phyloP scores from a whole-genome alignment of 108 stramenopile species.

The Cyclotella cryptica region DNA sequence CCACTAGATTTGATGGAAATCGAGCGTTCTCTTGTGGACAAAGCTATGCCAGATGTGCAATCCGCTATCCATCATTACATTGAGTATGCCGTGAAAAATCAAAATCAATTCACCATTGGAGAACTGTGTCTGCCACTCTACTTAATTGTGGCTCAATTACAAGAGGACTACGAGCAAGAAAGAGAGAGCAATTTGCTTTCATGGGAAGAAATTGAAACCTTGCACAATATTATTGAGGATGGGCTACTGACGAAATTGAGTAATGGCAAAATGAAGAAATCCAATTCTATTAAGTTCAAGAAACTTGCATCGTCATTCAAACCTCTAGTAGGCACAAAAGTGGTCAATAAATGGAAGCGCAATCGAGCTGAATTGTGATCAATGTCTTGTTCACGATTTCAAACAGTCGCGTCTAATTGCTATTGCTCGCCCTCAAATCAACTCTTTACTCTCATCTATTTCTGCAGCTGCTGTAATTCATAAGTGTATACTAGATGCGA shows the following conservation, averaged over 20 bases:
- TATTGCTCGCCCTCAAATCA: too few species aligned
- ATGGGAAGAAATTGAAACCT: constrained; percentile 11
- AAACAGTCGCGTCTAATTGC: too few species aligned
- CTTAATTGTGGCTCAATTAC: constrained; percentile 53
- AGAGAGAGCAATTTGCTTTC: constrained; percentile 23
- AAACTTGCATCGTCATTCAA: constrained; percentile 51
- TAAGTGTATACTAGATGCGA: too few species aligned
- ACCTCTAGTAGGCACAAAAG: constrained; percentile 51
- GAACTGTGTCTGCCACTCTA: constrained; percentile 60
- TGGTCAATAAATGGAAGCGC: constrained; percentile 63
- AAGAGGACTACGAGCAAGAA: constrained; percentile 49
- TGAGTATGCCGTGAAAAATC: constrained; percentile 33
- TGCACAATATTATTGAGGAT: constrained; percentile 23
- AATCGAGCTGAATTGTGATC: constrained; percentile 56
- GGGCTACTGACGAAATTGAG: constrained; percentile 34
- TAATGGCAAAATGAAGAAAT: constrained; percentile 21
- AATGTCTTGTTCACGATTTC: background rate
- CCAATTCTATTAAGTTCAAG: constrained; percentile 49
- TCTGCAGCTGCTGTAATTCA: too few species aligned
- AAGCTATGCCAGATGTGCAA: background rate
- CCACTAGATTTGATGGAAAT: constrained; percentile 48
- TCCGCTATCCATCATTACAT: constrained; percentile 36
- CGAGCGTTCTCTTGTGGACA: background rate
- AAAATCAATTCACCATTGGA: constrained; percentile 15
- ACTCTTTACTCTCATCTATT: too few species aligned